A percentile compares a stretch with the other conserved stretches of the same genome.
Conservation (phyloP, 2,329 filamentous ascomycete genomes). For the Fusarium sp. region DNA sequence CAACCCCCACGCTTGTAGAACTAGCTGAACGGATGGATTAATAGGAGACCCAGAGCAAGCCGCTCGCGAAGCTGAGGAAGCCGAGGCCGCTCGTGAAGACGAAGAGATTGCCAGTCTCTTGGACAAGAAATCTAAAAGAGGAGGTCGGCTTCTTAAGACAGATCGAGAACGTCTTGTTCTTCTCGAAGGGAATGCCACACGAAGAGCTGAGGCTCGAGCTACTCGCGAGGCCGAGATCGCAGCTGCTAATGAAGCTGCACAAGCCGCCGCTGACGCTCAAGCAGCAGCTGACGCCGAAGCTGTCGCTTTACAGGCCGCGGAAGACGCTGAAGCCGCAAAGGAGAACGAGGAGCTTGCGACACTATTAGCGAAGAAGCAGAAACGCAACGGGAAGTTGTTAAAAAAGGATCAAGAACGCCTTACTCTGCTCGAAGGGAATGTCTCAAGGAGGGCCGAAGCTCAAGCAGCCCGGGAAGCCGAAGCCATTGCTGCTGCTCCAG, state of each 20-base stretch:
- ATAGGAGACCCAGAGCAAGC: constrained; percentile 46
- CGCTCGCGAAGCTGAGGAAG: constrained; percentile 36
- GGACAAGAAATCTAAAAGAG: constrained; percentile 50
- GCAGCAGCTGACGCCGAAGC: constrained; percentile 31
- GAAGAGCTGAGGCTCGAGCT: constrained; percentile 40
- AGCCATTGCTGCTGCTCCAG: constrained; percentile 9
- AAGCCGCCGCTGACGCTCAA: constrained; percentile 26
- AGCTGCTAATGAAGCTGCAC: constrained; percentile 32
- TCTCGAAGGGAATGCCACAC: constrained; percentile 37
- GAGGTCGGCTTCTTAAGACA: constrained; percentile 33
- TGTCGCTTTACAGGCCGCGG: constrained; percentile 35
- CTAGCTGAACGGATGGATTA: constrained; percentile 51
- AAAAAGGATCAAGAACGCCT: constrained; percentile 37
- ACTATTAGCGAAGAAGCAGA: constrained; percentile 32
- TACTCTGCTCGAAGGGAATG: constrained; percentile 29
- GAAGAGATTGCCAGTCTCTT: constrained; percentile 50
- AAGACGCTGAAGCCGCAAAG: constrained; percentile 45
- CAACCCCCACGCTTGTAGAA: constrained; percentile 59
- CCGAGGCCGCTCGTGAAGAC: constrained; percentile 39
- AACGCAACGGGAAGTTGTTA: constrained; percentile 33
- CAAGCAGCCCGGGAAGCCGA: constrained; percentile 29
- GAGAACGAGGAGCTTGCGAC: constrained; percentile 35
- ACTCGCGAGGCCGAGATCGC: constrained; percentile 12
- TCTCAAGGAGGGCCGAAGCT: constrained; percentile 25
- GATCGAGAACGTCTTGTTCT: constrained; percentile 33